Evolutionary conservation across 345 rosid genomes (phyloP).

Genomic region (Citrus trifoliata): DNA sequence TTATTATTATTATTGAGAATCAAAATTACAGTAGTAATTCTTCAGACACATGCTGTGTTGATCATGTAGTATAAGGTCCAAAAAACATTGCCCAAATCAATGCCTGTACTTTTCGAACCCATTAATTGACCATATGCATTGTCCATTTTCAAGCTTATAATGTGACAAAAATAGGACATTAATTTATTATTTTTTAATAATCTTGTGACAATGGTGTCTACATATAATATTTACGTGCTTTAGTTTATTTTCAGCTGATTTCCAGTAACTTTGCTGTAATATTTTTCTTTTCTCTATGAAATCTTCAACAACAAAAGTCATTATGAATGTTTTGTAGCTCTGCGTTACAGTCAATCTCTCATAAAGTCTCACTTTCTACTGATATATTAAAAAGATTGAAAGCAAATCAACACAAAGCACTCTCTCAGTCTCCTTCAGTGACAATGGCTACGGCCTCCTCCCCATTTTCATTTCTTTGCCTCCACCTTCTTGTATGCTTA

Average conservation of each 20-base stretch:
- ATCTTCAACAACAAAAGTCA: slow-evolving; percentile 4
- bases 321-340: not conserved
- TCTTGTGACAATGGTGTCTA: not conserved
- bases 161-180: not conserved
- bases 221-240: not conserved
- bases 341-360: not conserved
- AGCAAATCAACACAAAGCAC: slow-evolving; percentile 14
- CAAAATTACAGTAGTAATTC: not conserved
- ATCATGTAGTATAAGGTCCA: not conserved
- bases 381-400: slow-evolving; percentile 20
- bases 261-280: not conserved
- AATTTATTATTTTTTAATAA: not conserved
- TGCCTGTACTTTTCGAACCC: not conserved
- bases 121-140: not conserved
- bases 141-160: not conserved
- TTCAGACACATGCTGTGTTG: not conserved
- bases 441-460: slow-evolving; percentile 66
- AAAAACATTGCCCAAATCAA: slow-evolving; percentile 1
- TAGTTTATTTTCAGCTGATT: not conserved
- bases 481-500: slow-evolving; percentile 32
- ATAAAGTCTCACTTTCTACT: slow-evolving; percentile 13
- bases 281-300: not conserved
- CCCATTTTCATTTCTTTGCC: slow-evolving; percentile 29
- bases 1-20: no score
- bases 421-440: slow-evolving; percentile 39